Evolutionary conservation across 1,284 basidiomycete species (phyloP), one percentile per base, ranked within the genome.

Genomic region (Apiotrichum gracile): DNA sequence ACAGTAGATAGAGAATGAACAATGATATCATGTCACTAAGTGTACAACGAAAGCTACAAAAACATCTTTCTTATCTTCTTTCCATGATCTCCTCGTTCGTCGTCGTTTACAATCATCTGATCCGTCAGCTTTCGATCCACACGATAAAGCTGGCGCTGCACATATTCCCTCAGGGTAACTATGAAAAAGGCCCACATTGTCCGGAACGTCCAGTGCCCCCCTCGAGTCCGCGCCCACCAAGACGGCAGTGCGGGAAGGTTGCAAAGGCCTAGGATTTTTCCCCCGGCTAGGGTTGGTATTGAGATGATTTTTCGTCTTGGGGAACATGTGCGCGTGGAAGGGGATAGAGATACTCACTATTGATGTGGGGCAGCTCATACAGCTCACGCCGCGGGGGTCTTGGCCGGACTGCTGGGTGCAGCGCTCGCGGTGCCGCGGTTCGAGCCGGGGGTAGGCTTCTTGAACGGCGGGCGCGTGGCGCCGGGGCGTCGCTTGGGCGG

Each of bases 151-250:
- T 31, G 31, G 17, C 27, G 38, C 29, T 25, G 35, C 39, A 25
- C 19, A 19, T 38, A 27, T 46, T 49, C 66, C 68, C 70, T 73
- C 70, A 73, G 70, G 66, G 70, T 73, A 73, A 73, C 70, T 73
- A 73, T 73, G 70, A 73, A 62, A 58, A 60, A 61, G 59, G 58
- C 66, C 69, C 58, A 62, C 69, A 63, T 65, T 35, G 61, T 60
- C 53, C 68, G 63, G 67, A 52, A 54, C 54, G 52, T 58, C 65
- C 60, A 63, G 52, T 51, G 51, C 61, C 65, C 60, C 64, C 61
- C 51, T 37, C 61, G 38, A 47, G 46, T 52, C 57, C 53, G 54
- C 52, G 42, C 52, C 45, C 49, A 38, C 63, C 63, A 65, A 63
- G 52, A 65, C 63, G 63, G 63, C 48, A 54, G 49, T 53, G 47